A percentile compares a stretch with the other conserved stretches of the same genome.
These are phyloP conservation scores for Moesziomyces parantarcticus DNA, from an alignment of 1,284 basidiomycete species.

Conservation along the genomic window DNA sequence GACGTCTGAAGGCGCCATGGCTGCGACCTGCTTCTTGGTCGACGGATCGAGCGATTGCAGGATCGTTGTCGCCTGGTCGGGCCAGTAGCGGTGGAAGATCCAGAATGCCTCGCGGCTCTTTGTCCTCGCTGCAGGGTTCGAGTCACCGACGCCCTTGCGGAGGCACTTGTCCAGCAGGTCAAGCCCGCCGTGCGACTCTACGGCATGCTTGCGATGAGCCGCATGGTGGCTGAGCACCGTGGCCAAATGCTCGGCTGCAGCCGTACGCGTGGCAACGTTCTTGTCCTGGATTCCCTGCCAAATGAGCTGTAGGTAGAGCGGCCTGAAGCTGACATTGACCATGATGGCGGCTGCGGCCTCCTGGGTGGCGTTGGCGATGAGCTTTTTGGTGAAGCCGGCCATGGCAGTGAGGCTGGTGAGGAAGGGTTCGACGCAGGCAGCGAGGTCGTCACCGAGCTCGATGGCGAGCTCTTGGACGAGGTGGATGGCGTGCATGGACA, in stretches of 20 bases:
- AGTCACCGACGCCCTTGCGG: constrained; percentile 79
- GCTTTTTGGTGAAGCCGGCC: constrained; percentile 94
- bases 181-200: constrained; percentile 72
- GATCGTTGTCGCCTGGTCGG: constrained; percentile 75
- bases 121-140: constrained; percentile 83
- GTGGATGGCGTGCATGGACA: constrained; percentile 81
- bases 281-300: constrained; percentile 84
- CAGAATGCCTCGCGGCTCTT: constrained; percentile 81
- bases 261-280: constrained; percentile 81
- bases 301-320: constrained; percentile 81
- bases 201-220: constrained; percentile 47
- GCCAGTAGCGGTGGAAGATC: constrained; percentile 82
- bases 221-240: constrained; percentile 66
- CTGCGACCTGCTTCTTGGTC: constrained; percentile 84
- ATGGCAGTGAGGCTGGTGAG: constrained; percentile 82
- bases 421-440: constrained; percentile 72
- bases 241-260: constrained; percentile 69
- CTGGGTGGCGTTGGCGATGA: constrained; percentile 88
- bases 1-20: constrained; percentile 69
- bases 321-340: constrained; percentile 75
- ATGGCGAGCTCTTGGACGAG: constrained; percentile 81
- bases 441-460: constrained; percentile 72
- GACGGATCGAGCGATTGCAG: constrained; percentile 77
- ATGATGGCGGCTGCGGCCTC: constrained; percentile 78
- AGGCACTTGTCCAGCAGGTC: constrained; percentile 74